These are phyloP conservation scores for Trichosanthes truncata DNA, from an alignment of 306 rosid species.

Conservation along the genomic window DNA sequence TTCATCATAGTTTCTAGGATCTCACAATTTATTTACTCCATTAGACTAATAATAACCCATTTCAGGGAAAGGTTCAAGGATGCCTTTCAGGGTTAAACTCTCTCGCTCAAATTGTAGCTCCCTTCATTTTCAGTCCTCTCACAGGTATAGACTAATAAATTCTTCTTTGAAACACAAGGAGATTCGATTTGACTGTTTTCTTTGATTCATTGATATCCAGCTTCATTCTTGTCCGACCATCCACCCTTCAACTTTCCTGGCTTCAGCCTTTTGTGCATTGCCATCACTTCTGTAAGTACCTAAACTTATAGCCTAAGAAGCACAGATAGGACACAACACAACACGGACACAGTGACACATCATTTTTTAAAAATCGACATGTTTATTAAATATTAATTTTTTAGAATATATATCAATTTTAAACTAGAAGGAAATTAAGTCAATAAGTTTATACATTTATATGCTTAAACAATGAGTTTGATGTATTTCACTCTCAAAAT, in stretches of 20 bases:
- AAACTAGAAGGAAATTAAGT: too few species aligned
- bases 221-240: conserved; percentile 63
- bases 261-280: conserved; percentile 70
- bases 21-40: not conserved
- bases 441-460: too few species aligned
- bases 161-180: not conserved
- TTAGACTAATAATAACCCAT: conserved; percentile 1
- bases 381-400: too few species aligned
- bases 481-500: too few species aligned
- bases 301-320: too few species aligned
- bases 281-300: conserved; percentile 41
- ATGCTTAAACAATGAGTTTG: too few species aligned
- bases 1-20: not conserved
- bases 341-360: too few species aligned
- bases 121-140: conserved; percentile 67
- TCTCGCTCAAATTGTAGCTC: conserved; percentile 62
- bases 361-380: too few species aligned
- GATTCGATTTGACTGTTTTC: conserved; percentile 11
- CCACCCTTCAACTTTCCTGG: conserved; percentile 89
- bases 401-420: too few species aligned
- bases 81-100: conserved; percentile 73
- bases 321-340: too few species aligned
- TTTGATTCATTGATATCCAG: conserved; percentile 23
- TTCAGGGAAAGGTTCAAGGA: conserved; percentile 88
- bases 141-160: conserved; percentile 33